Conservation (phyloP, 202 grass and related monocot genomes). For the Zoysia matrella region DNA sequence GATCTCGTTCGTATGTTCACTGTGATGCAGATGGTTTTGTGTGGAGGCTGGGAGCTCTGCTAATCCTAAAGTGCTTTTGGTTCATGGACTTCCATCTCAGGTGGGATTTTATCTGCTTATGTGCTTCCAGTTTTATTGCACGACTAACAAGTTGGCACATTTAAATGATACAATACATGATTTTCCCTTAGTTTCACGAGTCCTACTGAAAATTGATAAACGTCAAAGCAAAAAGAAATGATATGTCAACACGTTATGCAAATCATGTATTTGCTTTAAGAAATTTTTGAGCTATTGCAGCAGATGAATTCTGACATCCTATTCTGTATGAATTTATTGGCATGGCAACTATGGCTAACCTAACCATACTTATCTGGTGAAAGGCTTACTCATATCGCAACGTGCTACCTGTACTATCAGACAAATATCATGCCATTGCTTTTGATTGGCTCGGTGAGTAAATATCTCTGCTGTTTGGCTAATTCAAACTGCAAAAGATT, state of each 20-base stretch:
- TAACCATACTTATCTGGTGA: conserved; percentile 33
- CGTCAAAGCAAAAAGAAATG: not conserved
- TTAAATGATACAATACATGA: not conserved
- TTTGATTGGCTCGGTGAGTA: conserved; percentile 98
- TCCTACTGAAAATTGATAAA: not conserved
- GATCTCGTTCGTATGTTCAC: conserved; percentile 24
- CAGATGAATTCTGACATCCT: not conserved
- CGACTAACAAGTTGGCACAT: not conserved
- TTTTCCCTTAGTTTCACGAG: conserved; percentile 1
- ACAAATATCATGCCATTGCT: conserved; percentile 78
- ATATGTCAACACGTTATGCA: not conserved
- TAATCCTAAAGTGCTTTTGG: conserved; percentile 72
- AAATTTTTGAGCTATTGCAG: not conserved
- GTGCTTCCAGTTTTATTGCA: conserved; percentile 26
- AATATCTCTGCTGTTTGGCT: conserved; percentile 34
- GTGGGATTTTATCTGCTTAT: conserved; percentile 38
- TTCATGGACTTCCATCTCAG: conserved; percentile 96
- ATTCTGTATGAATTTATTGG: not conserved
- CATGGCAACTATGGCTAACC: not conserved
- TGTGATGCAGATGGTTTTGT: conserved; percentile 80
- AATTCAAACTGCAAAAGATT: conserved; percentile 18
- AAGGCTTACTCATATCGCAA: conserved; percentile 93
- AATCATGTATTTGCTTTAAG: not conserved
- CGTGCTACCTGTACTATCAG: conserved; percentile 80
- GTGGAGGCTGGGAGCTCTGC: conserved; percentile 74